Evolutionary conservation across 257 asterid species (phyloP), one percentile per base, ranked within the genome.

Genomic region (Verbena officinalis): DNA sequence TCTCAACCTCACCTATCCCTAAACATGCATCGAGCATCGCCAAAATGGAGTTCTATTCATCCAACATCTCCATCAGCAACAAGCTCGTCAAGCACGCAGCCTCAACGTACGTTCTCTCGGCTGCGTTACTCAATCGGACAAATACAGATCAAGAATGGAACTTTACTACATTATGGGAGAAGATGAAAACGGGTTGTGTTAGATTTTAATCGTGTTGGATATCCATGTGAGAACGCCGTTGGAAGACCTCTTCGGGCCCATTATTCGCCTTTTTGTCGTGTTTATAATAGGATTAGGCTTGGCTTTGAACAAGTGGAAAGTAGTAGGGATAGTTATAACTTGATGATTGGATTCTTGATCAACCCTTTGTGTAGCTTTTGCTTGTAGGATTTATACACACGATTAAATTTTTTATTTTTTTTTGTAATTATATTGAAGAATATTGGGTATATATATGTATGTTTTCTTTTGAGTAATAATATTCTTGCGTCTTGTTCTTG

Each of bases 61-160:
- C 40, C 11, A 73, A 44, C 51, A 81, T 84, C 31, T 40, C 73
- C 4, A 84, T 87, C 9, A 77, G 92, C 0, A 84, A 87, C 34
- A 85, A 80, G 70, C 63, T 84, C 44, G 86, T 87, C 22, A 87
- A 84, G 72, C 86, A 78, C 23, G 95, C 95, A 4, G 95, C 95
- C 1, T 87, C 88, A 6, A 89, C 84, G 15, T 87, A 84, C 42
- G 77, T 87, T 36, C 86, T 84, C 1, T 87, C 92, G 9, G 89
- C 91, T 17, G 31, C 90, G 7, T 1, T 27, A 2, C 33, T 36
- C 23, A 67, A 6, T 14, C 74, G 74, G 3, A 9, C 12, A 0
- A 76, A 52, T 21, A 48, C 61, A 14, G 74, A 76, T 63, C 76
- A 56, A 22, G 72, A 65, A 36, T 84, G 72, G 65, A 31, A 60